phyloP scores from a whole-genome alignment of 2,329 filamentous ascomycete genomes.

The Microascus cirrosus region DNA sequence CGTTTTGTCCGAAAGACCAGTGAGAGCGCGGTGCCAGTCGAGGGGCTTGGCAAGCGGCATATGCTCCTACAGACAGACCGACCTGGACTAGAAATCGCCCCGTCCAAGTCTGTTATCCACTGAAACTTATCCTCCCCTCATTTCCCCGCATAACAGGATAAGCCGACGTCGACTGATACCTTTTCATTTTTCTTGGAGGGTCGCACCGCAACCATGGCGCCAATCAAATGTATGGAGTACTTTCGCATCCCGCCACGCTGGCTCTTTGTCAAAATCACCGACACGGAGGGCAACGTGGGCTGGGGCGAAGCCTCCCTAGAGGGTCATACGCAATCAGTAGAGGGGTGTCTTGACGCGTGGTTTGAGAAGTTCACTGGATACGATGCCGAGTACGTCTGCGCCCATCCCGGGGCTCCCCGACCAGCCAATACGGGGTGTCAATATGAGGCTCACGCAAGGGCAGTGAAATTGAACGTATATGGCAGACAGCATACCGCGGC shows the following conservation, averaged over 20 bases:
- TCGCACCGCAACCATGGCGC: slow-evolving; percentile 35
- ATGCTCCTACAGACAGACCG: too few relatives aligned
- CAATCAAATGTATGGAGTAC: slow-evolving; percentile 57
- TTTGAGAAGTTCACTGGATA: slow-evolving; percentile 49
- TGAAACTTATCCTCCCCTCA: too few relatives aligned
- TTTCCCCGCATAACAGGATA: too few relatives aligned
- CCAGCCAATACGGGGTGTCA: neutral
- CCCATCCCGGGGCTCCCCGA: too few relatives aligned
- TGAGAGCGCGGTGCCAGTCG: too few relatives aligned
- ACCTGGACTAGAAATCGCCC: too few relatives aligned
- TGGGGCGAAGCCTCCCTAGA: slow-evolving; percentile 70
- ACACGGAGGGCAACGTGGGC: slow-evolving; percentile 51
- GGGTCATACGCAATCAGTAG: slow-evolving; percentile 62
- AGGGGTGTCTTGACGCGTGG: slow-evolving; percentile 61
- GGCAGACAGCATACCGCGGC: slow-evolving; percentile 61
- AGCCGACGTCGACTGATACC: too few relatives aligned
- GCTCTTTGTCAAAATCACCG: slow-evolving; percentile 68
- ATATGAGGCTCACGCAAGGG: neutral
- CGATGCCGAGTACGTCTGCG: slow-evolving; percentile 52
- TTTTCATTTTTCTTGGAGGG: neutral
- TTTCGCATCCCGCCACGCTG: slow-evolving; percentile 65
- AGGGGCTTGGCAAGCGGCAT: too few relatives aligned
- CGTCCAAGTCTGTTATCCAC: too few relatives aligned
- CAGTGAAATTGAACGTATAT: slow-evolving; percentile 70
- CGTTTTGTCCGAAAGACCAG: too few relatives aligned